Conservation (phyloP, 2,329 filamentous ascomycete genomes). For the Curvularia spicifera region DNA sequence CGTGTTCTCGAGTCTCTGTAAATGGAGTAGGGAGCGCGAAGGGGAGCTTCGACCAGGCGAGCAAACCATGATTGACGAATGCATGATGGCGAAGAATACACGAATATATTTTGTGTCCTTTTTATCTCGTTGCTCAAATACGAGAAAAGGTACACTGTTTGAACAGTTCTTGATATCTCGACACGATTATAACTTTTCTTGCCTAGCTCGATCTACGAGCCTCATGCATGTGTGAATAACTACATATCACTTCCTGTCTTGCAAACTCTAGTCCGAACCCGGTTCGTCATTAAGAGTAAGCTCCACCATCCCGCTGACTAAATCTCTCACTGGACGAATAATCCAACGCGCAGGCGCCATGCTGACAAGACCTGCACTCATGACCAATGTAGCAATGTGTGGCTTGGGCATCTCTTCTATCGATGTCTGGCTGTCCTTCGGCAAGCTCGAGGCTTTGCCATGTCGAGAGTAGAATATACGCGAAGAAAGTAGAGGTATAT, state of each 20-base stretch:
- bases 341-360: conserved; percentile 38
- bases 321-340: conserved; percentile 23
- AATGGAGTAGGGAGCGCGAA: not conserved
- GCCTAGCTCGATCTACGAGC: not conserved
- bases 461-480: conserved; percentile 44
- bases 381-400: conserved; percentile 41
- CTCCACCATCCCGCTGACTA: conserved; percentile 22
- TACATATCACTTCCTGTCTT: not conserved
- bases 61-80: not conserved
- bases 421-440: conserved; percentile 32
- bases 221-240: not conserved
- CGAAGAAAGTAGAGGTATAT: conserved; percentile 40
- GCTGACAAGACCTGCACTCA: conserved; percentile 44
- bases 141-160: not conserved
- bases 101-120: not conserved
- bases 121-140: not conserved
- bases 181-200: not conserved
- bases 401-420: conserved; percentile 41
- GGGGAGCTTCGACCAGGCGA: too few species aligned
- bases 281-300: conserved; percentile 23
- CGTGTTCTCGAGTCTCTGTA: conserved; percentile 25
- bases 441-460: conserved; percentile 27
- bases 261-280: not conserved
- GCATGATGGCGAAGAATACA: not conserved
- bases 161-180: not conserved